Evolutionary conservation across 352 stramenopile species (phyloP).

Genomic region (Globisporangium cylindrosporum): DNA sequence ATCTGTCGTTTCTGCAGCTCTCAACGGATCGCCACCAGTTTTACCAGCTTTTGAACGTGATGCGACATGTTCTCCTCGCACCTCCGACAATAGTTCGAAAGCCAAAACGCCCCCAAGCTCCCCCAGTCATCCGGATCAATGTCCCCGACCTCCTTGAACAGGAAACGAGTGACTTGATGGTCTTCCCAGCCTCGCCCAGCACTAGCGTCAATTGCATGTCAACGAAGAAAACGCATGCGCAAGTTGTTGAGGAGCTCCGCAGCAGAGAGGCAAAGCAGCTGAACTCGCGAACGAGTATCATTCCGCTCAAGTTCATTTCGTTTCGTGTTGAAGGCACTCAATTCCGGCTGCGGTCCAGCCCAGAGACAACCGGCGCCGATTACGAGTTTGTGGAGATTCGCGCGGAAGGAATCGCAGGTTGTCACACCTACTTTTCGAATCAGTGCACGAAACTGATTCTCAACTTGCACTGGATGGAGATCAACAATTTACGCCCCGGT

Average conservation of each 20-base stretch:
- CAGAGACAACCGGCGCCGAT: slow-evolving; percentile 50
- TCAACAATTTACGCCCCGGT: slow-evolving; percentile 76
- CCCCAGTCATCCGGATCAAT: slow-evolving; percentile 1
- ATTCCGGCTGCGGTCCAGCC: slow-evolving; percentile 56
- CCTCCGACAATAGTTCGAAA: slow-evolving; percentile 41
- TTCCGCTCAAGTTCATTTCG: slow-evolving; percentile 62
- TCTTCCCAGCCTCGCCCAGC: slow-evolving; percentile 29
- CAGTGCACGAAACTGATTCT: slow-evolving; percentile 72
- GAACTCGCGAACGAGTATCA: slow-evolving; percentile 30
- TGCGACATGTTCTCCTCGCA: slow-evolving; percentile 69
- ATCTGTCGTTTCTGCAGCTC: slow-evolving; percentile 71
- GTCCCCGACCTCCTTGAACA: slow-evolving; percentile 8
- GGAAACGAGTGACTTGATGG: slow-evolving; percentile 29
- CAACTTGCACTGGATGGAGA: slow-evolving; percentile 80
- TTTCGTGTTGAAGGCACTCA: slow-evolving; percentile 59
- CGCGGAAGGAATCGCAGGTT: slow-evolving; percentile 54
- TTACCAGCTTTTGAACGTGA: slow-evolving; percentile 77
- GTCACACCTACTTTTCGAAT: slow-evolving; percentile 67
- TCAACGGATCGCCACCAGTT: slow-evolving; percentile 79
- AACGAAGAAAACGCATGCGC: slow-evolving; percentile 56
- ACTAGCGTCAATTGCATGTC: slow-evolving; percentile 17
- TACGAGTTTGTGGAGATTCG: slow-evolving; percentile 78
- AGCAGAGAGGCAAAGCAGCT: slow-evolving; percentile 52
- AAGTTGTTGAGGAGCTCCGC: slow-evolving; percentile 69
- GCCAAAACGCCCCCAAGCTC: slow-evolving; percentile 16